phyloP scores from a whole-genome alignment of 352 stramenopile genomes.

The Globisporangium paroecandrum region DNA sequence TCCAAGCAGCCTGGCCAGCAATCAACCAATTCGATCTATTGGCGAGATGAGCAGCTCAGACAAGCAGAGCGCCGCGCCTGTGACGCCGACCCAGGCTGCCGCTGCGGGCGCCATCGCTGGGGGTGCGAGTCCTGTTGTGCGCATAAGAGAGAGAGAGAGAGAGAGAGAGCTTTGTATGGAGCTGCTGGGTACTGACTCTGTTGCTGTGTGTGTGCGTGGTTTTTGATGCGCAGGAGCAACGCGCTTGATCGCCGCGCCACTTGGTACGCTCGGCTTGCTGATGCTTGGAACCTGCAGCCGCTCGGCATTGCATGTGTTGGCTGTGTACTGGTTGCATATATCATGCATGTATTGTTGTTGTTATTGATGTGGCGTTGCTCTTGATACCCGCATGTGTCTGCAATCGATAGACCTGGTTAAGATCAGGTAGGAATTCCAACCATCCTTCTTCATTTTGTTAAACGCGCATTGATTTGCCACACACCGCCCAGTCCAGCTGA shows the following conservation, averaged over 20 bases:
- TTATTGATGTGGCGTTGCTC: neutral
- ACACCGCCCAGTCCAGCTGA: neutral
- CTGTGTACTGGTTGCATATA: neutral
- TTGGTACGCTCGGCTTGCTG: constrained; percentile 30
- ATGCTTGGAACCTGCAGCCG: neutral
- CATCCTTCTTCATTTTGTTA: neutral
- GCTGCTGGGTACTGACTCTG: neutral
- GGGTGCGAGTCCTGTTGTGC: constrained; percentile 23
- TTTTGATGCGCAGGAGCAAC: constrained; percentile 33
- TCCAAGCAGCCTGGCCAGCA: neutral
- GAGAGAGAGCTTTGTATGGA: neutral
- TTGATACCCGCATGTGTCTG: neutral
- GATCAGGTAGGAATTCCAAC: constrained; percentile 37
- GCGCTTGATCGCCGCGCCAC: constrained; percentile 65
- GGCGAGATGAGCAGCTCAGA: neutral
- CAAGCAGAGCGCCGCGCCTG: constrained; percentile 18
- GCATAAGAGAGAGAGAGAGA: neutral
- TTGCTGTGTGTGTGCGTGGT: neutral
- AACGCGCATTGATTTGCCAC: neutral
- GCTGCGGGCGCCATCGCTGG: constrained; percentile 61
- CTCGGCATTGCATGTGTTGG: constrained; percentile 6
- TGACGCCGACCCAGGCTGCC: constrained; percentile 46
- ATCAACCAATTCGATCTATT: neutral
- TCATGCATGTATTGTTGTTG: neutral
- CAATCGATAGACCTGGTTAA: constrained; percentile 59